phyloP scores from a whole-genome alignment of 768 basidiomycete genomes.

The Suillus subluteus region DNA sequence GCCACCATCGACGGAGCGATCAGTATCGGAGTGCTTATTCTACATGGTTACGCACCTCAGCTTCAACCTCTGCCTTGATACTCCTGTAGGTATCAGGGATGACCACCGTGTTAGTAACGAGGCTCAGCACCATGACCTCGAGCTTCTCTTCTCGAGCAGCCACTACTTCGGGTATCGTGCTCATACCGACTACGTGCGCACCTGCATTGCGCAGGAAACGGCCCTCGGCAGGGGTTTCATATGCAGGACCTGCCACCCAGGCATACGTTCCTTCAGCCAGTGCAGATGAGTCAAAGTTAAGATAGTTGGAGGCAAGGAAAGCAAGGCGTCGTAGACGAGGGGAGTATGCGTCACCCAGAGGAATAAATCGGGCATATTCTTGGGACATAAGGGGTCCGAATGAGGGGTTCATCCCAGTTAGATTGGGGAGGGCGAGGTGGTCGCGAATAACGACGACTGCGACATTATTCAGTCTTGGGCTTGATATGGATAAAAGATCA shows the following conservation, averaged over 20 bases:
- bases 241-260: conserved; percentile 90
- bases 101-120: conserved; percentile 87
- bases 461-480: conserved; percentile 14
- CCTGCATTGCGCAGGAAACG: conserved; percentile 73
- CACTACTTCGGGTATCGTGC: conserved; percentile 88
- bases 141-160: conserved; percentile 77
- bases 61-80: conserved; percentile 74
- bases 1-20: conserved; percentile 11
- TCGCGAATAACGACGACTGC: conserved; percentile 84
- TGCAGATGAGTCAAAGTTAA: conserved; percentile 55
- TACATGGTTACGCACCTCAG: conserved; percentile 56
- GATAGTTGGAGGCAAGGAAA: conserved; percentile 70
- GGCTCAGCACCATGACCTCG: conserved; percentile 76
- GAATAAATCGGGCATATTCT: conserved; percentile 74
- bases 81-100: conserved; percentile 68
- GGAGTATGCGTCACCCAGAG: conserved; percentile 85
- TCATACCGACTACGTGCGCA: conserved; percentile 94
- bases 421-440: conserved; percentile 79
- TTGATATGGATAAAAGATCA: conserved; percentile 26
- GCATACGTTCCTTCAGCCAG: conserved; percentile 86
- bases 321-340: conserved; percentile 66
- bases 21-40: conserved; percentile 1
- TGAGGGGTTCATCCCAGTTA: conserved; percentile 79
- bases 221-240: conserved; percentile 89
- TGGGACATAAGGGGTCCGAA: conserved; percentile 69